Evolutionary conservation across 352 stramenopile genomes (phyloP).

Genomic region (Globisporangium yorkense): DNA sequence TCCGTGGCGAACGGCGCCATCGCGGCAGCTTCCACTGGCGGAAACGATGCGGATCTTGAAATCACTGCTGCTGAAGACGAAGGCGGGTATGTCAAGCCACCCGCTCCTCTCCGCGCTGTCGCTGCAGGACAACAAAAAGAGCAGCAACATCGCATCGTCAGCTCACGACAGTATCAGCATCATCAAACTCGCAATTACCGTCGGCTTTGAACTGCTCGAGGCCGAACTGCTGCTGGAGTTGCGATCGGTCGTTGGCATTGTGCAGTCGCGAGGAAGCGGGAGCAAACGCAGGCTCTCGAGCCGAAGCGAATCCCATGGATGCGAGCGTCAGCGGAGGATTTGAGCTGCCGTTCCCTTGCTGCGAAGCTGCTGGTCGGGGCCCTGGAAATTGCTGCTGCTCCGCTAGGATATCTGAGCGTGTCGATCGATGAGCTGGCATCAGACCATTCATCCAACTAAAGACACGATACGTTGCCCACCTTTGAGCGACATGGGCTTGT

Average conservation of each 20-base stretch:
- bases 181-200: slow-evolving; percentile 3
- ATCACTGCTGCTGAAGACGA: neutral
- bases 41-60: slow-evolving; percentile 10
- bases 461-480: slow-evolving; percentile 6
- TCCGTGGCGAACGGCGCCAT: slow-evolving; percentile 33
- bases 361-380: neutral
- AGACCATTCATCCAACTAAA: neutral
- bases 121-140: slow-evolving; percentile 5
- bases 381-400: neutral
- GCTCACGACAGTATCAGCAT: neutral
- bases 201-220: slow-evolving; percentile 23
- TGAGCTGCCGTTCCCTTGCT: neutral
- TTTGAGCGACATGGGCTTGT: slow-evolving; percentile 19
- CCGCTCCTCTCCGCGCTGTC: slow-evolving; percentile 5
- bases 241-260: neutral
- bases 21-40: neutral
- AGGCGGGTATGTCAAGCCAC: slow-evolving; percentile 2
- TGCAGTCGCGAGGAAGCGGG: no score
- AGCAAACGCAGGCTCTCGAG: neutral
- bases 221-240: slow-evolving; percentile 4
- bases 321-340: slow-evolving; percentile 4
- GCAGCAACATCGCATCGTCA: neutral
- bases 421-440: neutral
- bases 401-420: slow-evolving; percentile 8
- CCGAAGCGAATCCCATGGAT: slow-evolving; percentile 9